Percentiles rank a stretch among this genome's conserved stretches.
These are phyloP conservation scores for Diaporthe sp. DNA, from an alignment of 2,329 filamentous ascomycete species.

Conservation along the genomic window DNA sequence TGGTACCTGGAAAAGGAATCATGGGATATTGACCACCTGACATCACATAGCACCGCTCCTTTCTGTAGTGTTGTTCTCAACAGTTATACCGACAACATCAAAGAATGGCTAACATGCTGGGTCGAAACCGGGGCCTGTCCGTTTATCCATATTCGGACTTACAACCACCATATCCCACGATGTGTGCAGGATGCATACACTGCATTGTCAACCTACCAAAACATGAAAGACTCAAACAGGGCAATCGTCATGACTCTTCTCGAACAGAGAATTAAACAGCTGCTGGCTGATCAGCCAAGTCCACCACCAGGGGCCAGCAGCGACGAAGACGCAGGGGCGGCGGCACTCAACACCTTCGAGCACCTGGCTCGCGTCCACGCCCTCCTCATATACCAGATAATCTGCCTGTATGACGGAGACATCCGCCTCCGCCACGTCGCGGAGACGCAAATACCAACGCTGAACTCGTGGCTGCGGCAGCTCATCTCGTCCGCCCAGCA, in stretches of 20 bases:
- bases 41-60: not conserved
- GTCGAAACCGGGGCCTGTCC: slow-evolving; percentile 46
- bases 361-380: slow-evolving; percentile 61
- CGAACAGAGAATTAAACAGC: slow-evolving; percentile 35
- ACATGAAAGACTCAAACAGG: slow-evolving; percentile 40
- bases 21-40: slow-evolving; percentile 41
- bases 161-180: slow-evolving; percentile 45
- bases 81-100: slow-evolving; percentile 36
- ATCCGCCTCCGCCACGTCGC: slow-evolving; percentile 57
- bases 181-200: slow-evolving; percentile 50
- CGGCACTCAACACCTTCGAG: slow-evolving; percentile 39
- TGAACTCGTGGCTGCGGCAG: slow-evolving; percentile 32
- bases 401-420: slow-evolving; percentile 65
- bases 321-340: not conserved
- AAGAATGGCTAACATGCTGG: slow-evolving; percentile 48
- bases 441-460: slow-evolving; percentile 45
- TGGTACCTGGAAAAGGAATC: slow-evolving; percentile 36
- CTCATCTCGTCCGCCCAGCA: slow-evolving; percentile 26
- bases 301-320: not conserved
- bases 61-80: slow-evolving; percentile 37
- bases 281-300: slow-evolving; percentile 33
- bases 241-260: slow-evolving; percentile 39
- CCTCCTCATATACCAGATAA: slow-evolving; percentile 63
- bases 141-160: slow-evolving; percentile 50
- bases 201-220: slow-evolving; percentile 43